These are phyloP conservation scores for Inga leiocalycina DNA, from an alignment of 306 rosid genomes.

Conservation along the genomic window DNA sequence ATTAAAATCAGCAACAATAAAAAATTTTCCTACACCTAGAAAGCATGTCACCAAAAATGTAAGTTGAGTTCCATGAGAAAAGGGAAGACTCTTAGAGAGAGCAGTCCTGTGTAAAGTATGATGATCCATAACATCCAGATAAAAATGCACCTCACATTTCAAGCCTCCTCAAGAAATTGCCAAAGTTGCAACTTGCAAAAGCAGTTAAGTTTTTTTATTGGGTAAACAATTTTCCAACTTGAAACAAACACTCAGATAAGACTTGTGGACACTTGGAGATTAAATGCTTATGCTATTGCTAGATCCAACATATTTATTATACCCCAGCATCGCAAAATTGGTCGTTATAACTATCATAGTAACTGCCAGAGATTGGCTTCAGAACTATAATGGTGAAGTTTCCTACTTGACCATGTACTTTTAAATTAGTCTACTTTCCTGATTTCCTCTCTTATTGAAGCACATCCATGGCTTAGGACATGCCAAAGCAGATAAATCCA, in stretches of 20 bases:
- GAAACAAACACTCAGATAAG: not conserved
- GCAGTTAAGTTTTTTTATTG: not conserved
- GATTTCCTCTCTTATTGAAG: not conserved
- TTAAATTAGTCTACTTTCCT: not conserved
- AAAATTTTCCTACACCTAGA: not conserved
- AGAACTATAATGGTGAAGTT: not conserved
- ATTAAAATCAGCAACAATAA: not conserved
- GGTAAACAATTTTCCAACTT: not conserved
- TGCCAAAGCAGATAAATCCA: constrained; percentile 25
- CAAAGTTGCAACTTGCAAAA: not conserved
- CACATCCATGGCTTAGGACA: constrained; percentile 19
- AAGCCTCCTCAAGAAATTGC: not conserved
- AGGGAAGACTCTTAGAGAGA: not conserved
- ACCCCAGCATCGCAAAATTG: not conserved
- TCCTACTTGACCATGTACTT: constrained; percentile 14
- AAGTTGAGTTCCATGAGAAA: not conserved
- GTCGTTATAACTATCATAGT: not conserved
- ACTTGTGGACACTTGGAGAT: not conserved
- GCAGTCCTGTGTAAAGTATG: not conserved
- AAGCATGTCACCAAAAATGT: not conserved
- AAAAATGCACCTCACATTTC: not conserved
- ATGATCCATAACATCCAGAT: not conserved
- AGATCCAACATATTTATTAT: constrained; percentile 4
- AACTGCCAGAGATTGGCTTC: constrained; percentile 9
- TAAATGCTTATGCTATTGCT: constrained; percentile 10